phyloP scores from a whole-genome alignment of 345 rosid genomes.

The Anacardium occidentale region DNA sequence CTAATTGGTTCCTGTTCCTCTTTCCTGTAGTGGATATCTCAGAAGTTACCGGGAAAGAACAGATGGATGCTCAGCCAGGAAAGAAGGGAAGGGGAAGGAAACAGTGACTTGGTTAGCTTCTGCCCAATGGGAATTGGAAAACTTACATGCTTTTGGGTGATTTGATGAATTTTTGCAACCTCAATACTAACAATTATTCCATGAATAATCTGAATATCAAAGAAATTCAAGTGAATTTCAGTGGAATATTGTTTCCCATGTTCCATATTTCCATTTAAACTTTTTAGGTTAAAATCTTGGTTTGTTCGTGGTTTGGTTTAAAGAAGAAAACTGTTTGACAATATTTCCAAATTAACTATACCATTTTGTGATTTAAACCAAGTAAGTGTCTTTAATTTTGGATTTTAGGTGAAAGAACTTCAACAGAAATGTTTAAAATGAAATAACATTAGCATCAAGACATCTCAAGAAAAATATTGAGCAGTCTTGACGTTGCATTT shows the following conservation, averaged over 20 bases:
- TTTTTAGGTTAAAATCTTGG: background rate
- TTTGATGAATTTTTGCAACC: slow-evolving; percentile 12
- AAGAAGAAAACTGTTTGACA: too few relatives aligned
- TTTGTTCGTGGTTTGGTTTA: too few relatives aligned
- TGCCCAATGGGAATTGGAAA: slow-evolving; percentile 2
- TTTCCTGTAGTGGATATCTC: slow-evolving; percentile 61
- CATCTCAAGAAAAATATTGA: too few relatives aligned
- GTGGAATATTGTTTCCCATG: background rate
- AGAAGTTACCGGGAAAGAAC: slow-evolving; percentile 78
- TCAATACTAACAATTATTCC: background rate
- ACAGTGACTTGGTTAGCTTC: slow-evolving; percentile 42
- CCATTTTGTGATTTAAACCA: too few relatives aligned
- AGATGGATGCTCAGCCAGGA: slow-evolving; percentile 54
- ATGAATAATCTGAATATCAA: background rate
- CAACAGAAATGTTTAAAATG: too few relatives aligned
- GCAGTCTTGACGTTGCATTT: too few relatives aligned
- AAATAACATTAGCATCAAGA: too few relatives aligned
- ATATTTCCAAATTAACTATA: too few relatives aligned
- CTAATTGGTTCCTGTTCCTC: slow-evolving; percentile 10
- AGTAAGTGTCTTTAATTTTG: too few relatives aligned
- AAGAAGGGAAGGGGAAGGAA: slow-evolving; percentile 97
- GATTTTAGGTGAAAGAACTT: too few relatives aligned
- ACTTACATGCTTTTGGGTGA: background rate
- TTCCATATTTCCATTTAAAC: background rate
- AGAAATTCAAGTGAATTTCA: slow-evolving; percentile 4